A percentile compares a stretch with the other conserved stretches of the same genome.
phyloP scores from a whole-genome alignment of 2,329 filamentous ascomycete species.

The Clonostachys rosea region DNA sequence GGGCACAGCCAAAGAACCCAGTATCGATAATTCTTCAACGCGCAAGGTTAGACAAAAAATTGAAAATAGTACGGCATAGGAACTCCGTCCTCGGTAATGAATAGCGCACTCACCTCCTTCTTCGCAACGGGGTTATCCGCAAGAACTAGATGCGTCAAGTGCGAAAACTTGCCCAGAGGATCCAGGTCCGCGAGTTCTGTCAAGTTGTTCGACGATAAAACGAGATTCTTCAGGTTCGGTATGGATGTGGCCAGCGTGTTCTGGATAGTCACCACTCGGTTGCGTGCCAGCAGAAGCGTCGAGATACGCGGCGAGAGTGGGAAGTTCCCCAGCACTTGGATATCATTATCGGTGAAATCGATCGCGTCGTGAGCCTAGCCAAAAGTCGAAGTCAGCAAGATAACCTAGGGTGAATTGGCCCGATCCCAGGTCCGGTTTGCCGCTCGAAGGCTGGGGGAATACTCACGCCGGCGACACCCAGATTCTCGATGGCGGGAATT shows the following conservation, averaged over 20 bases:
- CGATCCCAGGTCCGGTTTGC: background rate
- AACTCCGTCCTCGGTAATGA: background rate
- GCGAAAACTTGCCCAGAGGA: conserved; percentile 62
- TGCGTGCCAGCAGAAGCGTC: conserved; percentile 84
- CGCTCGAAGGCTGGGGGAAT: conserved; percentile 1
- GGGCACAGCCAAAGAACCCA: conserved; percentile 89
- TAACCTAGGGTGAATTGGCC: too few species aligned
- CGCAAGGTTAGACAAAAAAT: background rate
- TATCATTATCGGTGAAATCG: conserved; percentile 98
- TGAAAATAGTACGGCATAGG: background rate
- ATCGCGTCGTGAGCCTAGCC: conserved; percentile 86
- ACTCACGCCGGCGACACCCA: conserved; percentile 88
- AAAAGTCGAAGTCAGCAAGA: background rate
- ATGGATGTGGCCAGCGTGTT: conserved; percentile 67
- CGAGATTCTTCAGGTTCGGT: conserved; percentile 76
- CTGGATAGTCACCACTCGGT: conserved; percentile 81
- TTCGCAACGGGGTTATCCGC: conserved; percentile 85
- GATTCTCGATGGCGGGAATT: conserved; percentile 95
- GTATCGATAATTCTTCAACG: conserved; percentile 75
- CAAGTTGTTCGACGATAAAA: conserved; percentile 80
- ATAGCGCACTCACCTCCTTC: conserved; percentile 68
- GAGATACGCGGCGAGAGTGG: conserved; percentile 84
- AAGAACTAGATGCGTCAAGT: conserved; percentile 75
- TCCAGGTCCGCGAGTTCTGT: conserved; percentile 84
- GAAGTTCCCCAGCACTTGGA: conserved; percentile 85